These are phyloP conservation scores for Cicer bijugum DNA, from an alignment of 306 rosid species.

Conservation along the genomic window DNA sequence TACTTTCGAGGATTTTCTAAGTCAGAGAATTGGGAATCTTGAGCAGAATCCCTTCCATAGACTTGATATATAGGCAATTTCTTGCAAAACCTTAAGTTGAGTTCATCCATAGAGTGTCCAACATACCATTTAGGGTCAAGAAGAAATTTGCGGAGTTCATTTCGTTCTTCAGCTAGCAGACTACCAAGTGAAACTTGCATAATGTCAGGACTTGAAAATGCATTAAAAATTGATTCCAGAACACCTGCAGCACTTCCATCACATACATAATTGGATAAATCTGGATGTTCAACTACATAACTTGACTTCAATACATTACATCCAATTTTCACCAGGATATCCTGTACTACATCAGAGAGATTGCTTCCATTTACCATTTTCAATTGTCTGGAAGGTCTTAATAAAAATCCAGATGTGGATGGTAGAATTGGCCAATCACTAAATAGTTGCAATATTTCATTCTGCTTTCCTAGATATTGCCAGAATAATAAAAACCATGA, in stretches of 20 bases:
- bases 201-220: conserved; percentile 55
- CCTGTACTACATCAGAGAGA: conserved; percentile 61
- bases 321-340: conserved; percentile 73
- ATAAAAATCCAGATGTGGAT: conserved; percentile 74
- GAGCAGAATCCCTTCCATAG: conserved; percentile 59
- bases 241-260: conserved; percentile 72
- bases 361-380: conserved; percentile 72
- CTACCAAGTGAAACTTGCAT: conserved; percentile 58
- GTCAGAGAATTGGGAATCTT: conserved; percentile 65
- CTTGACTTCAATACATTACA: conserved; percentile 69
- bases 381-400: conserved; percentile 68
- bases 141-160: conserved; percentile 80
- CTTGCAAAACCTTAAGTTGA: conserved; percentile 62
- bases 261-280: conserved; percentile 70
- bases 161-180: conserved; percentile 70
- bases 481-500: conserved; percentile 84
- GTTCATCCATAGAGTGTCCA: conserved; percentile 66
- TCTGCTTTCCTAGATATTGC: conserved; percentile 70
- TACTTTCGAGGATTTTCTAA: conserved; percentile 79
- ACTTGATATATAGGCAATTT: conserved; percentile 82
- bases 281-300: conserved; percentile 73
- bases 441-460: conserved; percentile 63
- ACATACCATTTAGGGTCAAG: conserved; percentile 92
- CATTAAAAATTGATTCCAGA: conserved; percentile 69
- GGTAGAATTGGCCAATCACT: conserved; percentile 97